Conservation (phyloP, 2,329 filamentous ascomycete species). For the Ascochyta pisi region DNA sequence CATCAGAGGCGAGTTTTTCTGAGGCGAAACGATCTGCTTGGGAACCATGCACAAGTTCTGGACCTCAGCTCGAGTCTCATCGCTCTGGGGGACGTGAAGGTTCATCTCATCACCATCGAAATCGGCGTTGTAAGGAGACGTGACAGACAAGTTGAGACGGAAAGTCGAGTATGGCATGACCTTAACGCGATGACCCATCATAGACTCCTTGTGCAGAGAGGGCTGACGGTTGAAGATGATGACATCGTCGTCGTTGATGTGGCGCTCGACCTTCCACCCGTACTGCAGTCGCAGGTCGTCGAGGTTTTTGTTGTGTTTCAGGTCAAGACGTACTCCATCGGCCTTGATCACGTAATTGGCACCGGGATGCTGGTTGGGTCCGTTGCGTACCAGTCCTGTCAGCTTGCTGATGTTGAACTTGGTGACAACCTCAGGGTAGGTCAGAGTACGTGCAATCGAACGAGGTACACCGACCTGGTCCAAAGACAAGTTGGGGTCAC, state of each 20-base stretch:
- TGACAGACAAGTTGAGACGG: conserved; percentile 95
- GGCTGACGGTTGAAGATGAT: conserved; percentile 99
- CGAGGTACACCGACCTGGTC: conserved; percentile 97
- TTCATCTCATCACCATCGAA: conserved; percentile 99
- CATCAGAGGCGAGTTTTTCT: conserved; percentile 97
- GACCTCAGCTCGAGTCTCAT: conserved; percentile 95
- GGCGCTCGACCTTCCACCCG: conserved; percentile 98
- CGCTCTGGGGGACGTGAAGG: conserved; percentile 96
- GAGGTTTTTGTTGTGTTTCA: conserved; percentile 89
- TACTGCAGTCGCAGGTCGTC: conserved; percentile 88
- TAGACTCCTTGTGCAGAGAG: conserved; percentile 98
- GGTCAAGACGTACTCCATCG: conserved; percentile 91
- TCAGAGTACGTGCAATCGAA: conserved; percentile 90
- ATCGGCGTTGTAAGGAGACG: conserved; percentile 98
- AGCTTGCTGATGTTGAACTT: conserved; percentile 97
- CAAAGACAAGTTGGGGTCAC: conserved; percentile 93
- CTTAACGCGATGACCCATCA: conserved; percentile 98
- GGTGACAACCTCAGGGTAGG: conserved; percentile 96
- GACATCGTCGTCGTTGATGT: conserved; percentile 93
- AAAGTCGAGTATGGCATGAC: conserved; percentile 99
- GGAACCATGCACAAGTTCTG: conserved; percentile 97
- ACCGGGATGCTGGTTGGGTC: conserved; percentile 92
- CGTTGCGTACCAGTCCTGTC: conserved; percentile 87
- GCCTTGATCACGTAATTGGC: conserved; percentile 96
- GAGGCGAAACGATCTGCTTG: conserved; percentile 96